A percentile compares a stretch with the other conserved stretches of the same genome.
These are phyloP conservation scores for Ophiostoma pallidulum DNA, from an alignment of 2,329 filamentous ascomycete genomes.

Conservation along the genomic window DNA sequence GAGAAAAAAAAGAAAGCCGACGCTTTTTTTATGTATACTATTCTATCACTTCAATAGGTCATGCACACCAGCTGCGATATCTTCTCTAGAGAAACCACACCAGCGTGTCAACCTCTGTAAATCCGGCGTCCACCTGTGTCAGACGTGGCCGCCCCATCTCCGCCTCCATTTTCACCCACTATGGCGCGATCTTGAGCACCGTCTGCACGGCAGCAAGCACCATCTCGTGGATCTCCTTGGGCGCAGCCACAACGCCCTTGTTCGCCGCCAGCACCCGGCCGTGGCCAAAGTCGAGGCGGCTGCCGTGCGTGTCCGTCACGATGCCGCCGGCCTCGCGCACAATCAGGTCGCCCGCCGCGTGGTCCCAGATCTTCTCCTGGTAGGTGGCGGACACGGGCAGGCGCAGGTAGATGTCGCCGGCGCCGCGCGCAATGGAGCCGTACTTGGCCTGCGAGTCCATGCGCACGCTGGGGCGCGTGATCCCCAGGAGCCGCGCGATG, in stretches of 20 bases:
- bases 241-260: slow-evolving; percentile 88
- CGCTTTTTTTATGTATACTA: no score
- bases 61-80: no score
- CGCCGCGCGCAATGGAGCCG: slow-evolving; percentile 84
- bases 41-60: no score
- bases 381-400: slow-evolving; percentile 74
- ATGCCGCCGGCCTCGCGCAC: slow-evolving; percentile 87
- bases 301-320: slow-evolving; percentile 83
- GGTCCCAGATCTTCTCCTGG: slow-evolving; percentile 99
- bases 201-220: slow-evolving; percentile 77
- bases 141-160: neutral
- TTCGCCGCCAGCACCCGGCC: slow-evolving; percentile 82
- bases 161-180: neutral
- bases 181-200: slow-evolving; percentile 44
- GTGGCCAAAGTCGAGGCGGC: slow-evolving; percentile 73
- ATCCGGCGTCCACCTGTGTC: no score
- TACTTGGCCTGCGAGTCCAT: slow-evolving; percentile 99
- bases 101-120: no score
- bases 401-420: slow-evolving; percentile 88
- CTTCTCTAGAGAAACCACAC: no score
- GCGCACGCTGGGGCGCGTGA: slow-evolving; percentile 79
- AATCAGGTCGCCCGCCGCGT: slow-evolving; percentile 89
- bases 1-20: neutral
- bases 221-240: slow-evolving; percentile 61
- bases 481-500: slow-evolving; percentile 76